Percentiles rank a stretch among this genome's conserved stretches.
Evolutionary conservation across 2,329 filamentous ascomycete species (phyloP).

Genomic region (Beauveria varroae): DNA sequence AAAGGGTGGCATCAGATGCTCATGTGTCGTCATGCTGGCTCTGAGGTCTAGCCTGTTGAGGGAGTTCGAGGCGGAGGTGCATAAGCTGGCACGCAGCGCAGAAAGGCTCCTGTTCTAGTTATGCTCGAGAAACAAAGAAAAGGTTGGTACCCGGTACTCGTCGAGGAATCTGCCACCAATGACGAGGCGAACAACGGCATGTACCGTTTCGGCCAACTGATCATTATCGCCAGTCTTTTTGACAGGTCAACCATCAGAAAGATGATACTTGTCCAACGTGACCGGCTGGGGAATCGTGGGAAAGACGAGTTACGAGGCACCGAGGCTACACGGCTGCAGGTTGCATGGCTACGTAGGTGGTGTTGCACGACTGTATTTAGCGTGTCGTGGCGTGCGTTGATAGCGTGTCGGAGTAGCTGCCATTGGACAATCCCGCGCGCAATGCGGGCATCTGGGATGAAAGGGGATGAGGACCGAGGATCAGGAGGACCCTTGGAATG

Average conservation of each 20-base stretch:
- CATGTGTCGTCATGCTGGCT: slow-evolving; percentile 7
- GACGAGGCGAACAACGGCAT: not conserved
- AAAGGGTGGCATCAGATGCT: not conserved
- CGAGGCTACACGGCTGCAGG: not conserved
- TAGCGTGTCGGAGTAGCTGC: not conserved
- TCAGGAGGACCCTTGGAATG: not conserved
- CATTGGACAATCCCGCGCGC: not conserved
- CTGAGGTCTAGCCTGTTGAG: not conserved
- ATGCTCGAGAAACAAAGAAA: too few species aligned
- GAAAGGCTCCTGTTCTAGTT: too few species aligned
- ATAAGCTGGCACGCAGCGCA: not conserved
- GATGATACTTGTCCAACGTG: too few species aligned
- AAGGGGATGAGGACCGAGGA: not conserved
- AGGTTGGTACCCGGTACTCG: too few species aligned
- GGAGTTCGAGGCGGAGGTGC: slow-evolving; percentile 6
- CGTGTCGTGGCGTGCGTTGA: not conserved
- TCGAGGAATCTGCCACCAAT: not conserved
- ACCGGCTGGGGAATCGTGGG: too few species aligned
- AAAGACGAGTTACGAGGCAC: not conserved
- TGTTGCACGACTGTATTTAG: not conserved
- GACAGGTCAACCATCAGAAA: too few species aligned
- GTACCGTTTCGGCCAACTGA: not conserved
- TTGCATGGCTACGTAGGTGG: not conserved
- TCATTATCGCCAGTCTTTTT: not conserved
- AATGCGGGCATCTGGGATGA: not conserved